Percentiles rank a stretch among this genome's conserved stretches.
Evolutionary conservation across 2,329 filamentous ascomycete genomes (phyloP).

Genomic region (Rhinocladiella mackenziei): DNA sequence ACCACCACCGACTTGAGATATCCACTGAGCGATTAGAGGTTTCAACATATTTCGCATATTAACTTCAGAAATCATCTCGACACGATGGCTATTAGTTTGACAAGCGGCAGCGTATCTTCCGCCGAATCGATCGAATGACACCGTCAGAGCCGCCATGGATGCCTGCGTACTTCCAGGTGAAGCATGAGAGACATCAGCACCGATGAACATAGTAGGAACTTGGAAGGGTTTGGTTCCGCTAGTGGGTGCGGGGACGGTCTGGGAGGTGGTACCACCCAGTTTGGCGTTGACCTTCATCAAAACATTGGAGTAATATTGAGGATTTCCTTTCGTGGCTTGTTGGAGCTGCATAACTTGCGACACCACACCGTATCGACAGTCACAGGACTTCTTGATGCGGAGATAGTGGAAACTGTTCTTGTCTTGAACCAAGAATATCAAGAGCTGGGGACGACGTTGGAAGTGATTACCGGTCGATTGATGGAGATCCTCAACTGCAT

Average conservation of each 20-base stretch:
- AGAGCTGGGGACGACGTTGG: constrained; percentile 62
- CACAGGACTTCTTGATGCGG: constrained; percentile 81
- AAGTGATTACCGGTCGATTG: constrained; percentile 52
- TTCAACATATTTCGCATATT: constrained; percentile 66
- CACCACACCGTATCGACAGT: constrained; percentile 77
- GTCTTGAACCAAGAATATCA: constrained; percentile 72
- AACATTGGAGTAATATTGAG: constrained; percentile 90
- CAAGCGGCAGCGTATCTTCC: constrained; percentile 74
- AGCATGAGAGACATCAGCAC: constrained; percentile 84
- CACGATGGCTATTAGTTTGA: constrained; percentile 76
- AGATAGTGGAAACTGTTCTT: constrained; percentile 71
- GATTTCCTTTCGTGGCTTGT: constrained; percentile 65
- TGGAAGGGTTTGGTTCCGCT: constrained; percentile 33
- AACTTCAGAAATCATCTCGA: constrained; percentile 68
- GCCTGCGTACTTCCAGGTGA: constrained; percentile 60
- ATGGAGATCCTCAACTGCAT: constrained; percentile 55
- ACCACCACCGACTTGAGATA: constrained; percentile 50
- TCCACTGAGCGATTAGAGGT: constrained; percentile 64
- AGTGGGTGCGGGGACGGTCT: constrained; percentile 40
- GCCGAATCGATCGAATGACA: constrained; percentile 68
- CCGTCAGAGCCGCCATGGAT: constrained; percentile 83
- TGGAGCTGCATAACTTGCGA: constrained; percentile 74
- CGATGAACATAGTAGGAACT: constrained; percentile 74
- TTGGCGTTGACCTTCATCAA: constrained; percentile 97
- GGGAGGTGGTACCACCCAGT: constrained; percentile 73